Conservation (phyloP, 2,329 filamentous ascomycete species). For the Cercospora nicotianae region DNA sequence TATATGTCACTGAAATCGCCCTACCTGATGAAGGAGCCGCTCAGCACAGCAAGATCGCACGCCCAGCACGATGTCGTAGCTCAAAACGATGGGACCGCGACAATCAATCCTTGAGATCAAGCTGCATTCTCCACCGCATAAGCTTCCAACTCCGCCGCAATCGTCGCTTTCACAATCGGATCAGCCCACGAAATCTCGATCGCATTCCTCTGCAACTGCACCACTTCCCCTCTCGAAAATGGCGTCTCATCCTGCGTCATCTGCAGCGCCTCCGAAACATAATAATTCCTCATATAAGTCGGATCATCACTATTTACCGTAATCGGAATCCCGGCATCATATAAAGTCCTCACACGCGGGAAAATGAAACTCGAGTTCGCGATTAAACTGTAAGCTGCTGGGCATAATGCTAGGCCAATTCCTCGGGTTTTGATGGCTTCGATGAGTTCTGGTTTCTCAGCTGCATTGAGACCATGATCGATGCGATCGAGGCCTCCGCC, state of each 20-base stretch:
- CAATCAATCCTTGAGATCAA: no score
- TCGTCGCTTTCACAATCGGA: slow-evolving; percentile 39
- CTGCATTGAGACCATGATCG: slow-evolving; percentile 47
- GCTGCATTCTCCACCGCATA: background rate
- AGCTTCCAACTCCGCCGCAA: slow-evolving; percentile 16
- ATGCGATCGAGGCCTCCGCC: slow-evolving; percentile 43
- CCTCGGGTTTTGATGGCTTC: slow-evolving; percentile 35
- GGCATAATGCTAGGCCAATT: slow-evolving; percentile 47
- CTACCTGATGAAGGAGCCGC: no score
- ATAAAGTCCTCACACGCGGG: slow-evolving; percentile 47
- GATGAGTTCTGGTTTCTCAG: slow-evolving; percentile 40
- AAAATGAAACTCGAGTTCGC: slow-evolving; percentile 46
- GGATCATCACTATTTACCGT: slow-evolving; percentile 54
- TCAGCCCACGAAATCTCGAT: slow-evolving; percentile 53
- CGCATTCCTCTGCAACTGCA: slow-evolving; percentile 44
- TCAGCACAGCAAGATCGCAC: no score
- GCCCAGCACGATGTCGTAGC: no score
- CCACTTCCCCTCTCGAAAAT: slow-evolving; percentile 47
- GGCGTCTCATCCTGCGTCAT: slow-evolving; percentile 46
- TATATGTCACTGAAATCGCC: no score
- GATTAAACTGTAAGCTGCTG: slow-evolving; percentile 45
- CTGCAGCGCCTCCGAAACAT: slow-evolving; percentile 52
- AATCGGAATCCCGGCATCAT: slow-evolving; percentile 49
- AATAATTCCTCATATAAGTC: slow-evolving; percentile 53
- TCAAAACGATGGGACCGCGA: no score